Evolutionary conservation across 169 alveolate genomes (phyloP), one percentile per base, ranked within the genome.

Genomic region (Plasmodium chabaudi): DNA sequence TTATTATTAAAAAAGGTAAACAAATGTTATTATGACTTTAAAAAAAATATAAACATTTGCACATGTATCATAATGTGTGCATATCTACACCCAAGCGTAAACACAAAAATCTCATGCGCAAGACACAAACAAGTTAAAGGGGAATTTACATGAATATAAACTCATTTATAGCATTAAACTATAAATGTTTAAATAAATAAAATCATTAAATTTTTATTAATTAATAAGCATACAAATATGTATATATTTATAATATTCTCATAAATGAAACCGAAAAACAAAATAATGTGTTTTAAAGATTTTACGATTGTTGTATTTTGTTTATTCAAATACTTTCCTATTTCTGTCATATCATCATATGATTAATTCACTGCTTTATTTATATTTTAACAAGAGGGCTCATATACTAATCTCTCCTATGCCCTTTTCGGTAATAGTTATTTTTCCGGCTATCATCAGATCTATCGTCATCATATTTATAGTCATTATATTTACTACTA

Each of bases 21-120:
- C 59, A 69, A 69, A 69, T 19, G 23, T 39, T 15, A 39, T n/a
- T 69, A 47, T 44, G 60, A 69, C 67, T 69, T 69, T 42, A 69
- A 69, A 69, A 69, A 69, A 51, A 56, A 27, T 27, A 34, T 34
- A 34, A 34, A 34, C 42, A 34, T 34, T 34, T 4, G 0, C 42
- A 34, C 42, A 34, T 34, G 4, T 34, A 34, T 34, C 42, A 34
- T 34, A 34, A 34, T 34, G 42, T 34, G 7, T 34, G 42, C 6
- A 34, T 34, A 3, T 34, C 42, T 34, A 34, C 42, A 34, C 42
- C 42, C 42, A 34, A 34, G 7, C 42, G 42, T 34, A 34, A 34
- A 34, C 42, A 34, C 42, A 34, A 34, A 34, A 34, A 34, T 34
- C 6, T 34, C 42, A 34, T 34, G 42, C 4, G 42, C 42, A 34